Evolutionary conservation across 495 filamentous ascomycete species (phyloP).

Genomic region (Xylaria curta): DNA sequence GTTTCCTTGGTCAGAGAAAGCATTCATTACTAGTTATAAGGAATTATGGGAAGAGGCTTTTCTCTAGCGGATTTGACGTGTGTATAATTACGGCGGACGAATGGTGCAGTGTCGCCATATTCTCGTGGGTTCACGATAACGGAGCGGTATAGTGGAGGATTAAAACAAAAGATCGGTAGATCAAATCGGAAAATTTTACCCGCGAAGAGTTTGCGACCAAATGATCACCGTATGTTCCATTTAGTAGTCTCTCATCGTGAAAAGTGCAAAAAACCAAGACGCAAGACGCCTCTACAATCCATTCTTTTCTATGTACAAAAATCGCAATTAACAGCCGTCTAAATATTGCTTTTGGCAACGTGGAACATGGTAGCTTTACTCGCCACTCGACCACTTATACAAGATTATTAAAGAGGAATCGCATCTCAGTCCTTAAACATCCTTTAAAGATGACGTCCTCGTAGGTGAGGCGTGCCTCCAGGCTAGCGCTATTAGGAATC

Average conservation of each 20-base stretch:
- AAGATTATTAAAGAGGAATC: neutral
- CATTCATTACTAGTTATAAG: constrained; percentile 41
- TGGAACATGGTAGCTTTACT: neutral
- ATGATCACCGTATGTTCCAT: too few species aligned
- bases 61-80: neutral
- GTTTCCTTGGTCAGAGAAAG: constrained; percentile 51
- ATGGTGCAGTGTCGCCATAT: neutral
- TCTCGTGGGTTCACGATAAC: neutral
- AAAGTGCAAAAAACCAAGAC: neutral
- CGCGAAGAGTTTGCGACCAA: neutral
- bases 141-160: neutral
- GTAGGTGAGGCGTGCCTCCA: too few species aligned
- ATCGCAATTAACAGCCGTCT: neutral
- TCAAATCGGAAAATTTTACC: neutral
- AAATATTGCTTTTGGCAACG: neutral
- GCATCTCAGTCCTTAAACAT: neutral
- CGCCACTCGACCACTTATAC: neutral
- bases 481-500: too few species aligned
- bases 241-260: neutral
- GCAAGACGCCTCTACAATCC: too few species aligned
- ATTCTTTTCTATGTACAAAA: too few species aligned
- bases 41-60: constrained; percentile 40
- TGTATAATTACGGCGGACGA: neutral
- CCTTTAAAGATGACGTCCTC: neutral
- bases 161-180: neutral